Conservation (phyloP, 2,329 filamentous ascomycete genomes). For the Coleophoma eucalyptorum region DNA sequence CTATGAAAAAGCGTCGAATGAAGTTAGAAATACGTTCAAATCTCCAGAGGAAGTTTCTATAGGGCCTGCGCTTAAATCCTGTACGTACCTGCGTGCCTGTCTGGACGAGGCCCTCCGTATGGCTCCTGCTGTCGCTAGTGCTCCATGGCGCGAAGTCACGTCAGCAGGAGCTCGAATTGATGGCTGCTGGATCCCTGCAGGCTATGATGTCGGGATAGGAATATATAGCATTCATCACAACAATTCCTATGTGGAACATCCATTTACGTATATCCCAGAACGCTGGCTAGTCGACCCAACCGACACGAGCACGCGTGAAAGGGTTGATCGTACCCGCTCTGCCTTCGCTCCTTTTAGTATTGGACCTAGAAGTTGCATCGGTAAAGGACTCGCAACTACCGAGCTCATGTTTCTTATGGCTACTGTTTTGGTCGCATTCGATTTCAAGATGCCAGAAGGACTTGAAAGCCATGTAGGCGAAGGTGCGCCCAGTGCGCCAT, state of each 20-base stretch:
- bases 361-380: conserved; percentile 18
- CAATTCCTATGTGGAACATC: conserved; percentile 4
- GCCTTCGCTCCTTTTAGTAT: conserved; percentile 18
- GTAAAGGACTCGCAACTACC: conserved; percentile 15
- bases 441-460: neutral
- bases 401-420: conserved; percentile 19
- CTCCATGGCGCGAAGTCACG: conserved; percentile 10
- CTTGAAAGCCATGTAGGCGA: neutral
- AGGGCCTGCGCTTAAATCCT: conserved; percentile 17
- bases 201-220: conserved; percentile 37
- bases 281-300: conserved; percentile 31
- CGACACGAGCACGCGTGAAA: neutral
- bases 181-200: conserved; percentile 26
- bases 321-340: neutral
- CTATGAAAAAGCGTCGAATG: conserved; percentile 21
- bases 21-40: conserved; percentile 6
- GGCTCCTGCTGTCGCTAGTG: conserved; percentile 14
- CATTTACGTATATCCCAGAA: conserved; percentile 35
- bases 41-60: conserved; percentile 25
- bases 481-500: neutral
- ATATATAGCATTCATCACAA: conserved; percentile 35
- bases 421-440: conserved; percentile 1
- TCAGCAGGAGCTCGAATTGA: conserved; percentile 14
- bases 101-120: conserved; percentile 26
- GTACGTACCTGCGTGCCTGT: conserved; percentile 35